These are phyloP conservation scores for Aaosphaeria arxii DNA, from an alignment of 2,329 filamentous ascomycete species.

Conservation along the genomic window DNA sequence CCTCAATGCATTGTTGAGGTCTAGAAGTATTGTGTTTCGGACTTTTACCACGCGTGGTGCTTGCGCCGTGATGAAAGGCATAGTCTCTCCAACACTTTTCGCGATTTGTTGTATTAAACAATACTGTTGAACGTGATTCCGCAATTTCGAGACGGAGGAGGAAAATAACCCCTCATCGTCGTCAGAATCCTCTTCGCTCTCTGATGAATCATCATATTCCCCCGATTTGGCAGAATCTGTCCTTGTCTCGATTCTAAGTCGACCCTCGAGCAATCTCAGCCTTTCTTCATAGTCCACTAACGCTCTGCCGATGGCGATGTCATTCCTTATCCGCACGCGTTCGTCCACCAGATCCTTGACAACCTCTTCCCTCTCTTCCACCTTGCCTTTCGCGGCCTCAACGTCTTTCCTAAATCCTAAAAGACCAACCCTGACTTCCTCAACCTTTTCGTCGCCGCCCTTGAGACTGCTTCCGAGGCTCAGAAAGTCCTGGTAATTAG, in stretches of 20 bases:
- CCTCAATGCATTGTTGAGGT: conserved; percentile 62
- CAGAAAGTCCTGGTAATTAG: conserved; percentile 90
- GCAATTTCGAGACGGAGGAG: conserved; percentile 44
- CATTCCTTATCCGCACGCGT: conserved; percentile 64
- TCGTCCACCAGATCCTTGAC: conserved; percentile 63
- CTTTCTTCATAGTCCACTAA: conserved; percentile 67
- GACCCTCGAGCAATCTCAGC: conserved; percentile 61
- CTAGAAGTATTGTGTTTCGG: conserved; percentile 61
- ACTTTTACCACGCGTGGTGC: conserved; percentile 55
- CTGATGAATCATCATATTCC: conserved; percentile 20
- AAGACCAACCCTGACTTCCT: conserved; percentile 83
- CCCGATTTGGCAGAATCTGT: conserved; percentile 15
- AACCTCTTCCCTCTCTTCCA: conserved; percentile 62
- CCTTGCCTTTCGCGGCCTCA: conserved; percentile 66
- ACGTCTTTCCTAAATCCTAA: conserved; percentile 83
- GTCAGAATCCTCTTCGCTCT: conserved; percentile 25
- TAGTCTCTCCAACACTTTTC: conserved; percentile 51
- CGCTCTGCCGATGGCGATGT: conserved; percentile 60
- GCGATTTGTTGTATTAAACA: conserved; percentile 53
- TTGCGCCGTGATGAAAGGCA: conserved; percentile 63
- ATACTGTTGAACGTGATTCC: conserved; percentile 58
- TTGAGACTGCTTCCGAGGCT: conserved; percentile 75
- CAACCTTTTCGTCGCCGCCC: conserved; percentile 87
- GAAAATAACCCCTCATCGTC: conserved; percentile 24
- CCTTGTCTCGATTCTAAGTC: conserved; percentile 52